Percentiles rank a stretch among this genome's conserved stretches.
These are phyloP conservation scores for Linaria vulgaris DNA, from an alignment of 257 asterid genomes.

Conservation along the genomic window DNA sequence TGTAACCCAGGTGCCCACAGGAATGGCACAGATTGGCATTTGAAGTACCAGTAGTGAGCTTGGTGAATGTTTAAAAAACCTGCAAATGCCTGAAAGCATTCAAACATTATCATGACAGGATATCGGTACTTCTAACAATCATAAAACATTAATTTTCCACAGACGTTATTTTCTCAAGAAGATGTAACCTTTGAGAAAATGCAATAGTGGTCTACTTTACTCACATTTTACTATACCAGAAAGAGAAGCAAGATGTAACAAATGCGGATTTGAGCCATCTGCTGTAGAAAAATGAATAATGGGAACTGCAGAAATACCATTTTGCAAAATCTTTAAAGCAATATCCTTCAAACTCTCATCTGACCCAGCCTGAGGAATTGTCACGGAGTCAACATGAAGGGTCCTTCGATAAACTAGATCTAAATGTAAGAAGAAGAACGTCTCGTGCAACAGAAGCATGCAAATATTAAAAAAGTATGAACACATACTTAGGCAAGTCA, in stretches of 20 bases:
- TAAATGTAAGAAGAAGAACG: slow-evolving; percentile 20
- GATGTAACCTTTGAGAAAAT: neutral
- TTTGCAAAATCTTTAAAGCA: slow-evolving; percentile 72
- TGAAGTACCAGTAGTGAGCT: slow-evolving; percentile 73
- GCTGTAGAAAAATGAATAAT: slow-evolving; percentile 61
- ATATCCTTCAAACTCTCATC: slow-evolving; percentile 82
- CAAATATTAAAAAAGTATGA: too few species aligned
- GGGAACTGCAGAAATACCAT: slow-evolving; percentile 75
- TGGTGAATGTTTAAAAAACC: slow-evolving; percentile 76
- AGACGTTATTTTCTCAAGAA: slow-evolving; percentile 10
- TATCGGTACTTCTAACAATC: too few species aligned
- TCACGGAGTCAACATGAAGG: slow-evolving; percentile 27
- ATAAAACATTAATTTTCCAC: slow-evolving; percentile 1
- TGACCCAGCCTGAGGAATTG: slow-evolving; percentile 79
- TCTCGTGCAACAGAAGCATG: neutral
- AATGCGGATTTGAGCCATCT: slow-evolving; percentile 72
- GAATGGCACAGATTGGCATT: slow-evolving; percentile 63
- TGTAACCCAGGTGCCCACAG: slow-evolving; percentile 92
- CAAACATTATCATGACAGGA: neutral
- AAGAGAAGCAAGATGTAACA: slow-evolving; percentile 86
- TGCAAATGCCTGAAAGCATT: slow-evolving; percentile 57
- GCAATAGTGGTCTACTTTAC: slow-evolving; percentile 18
- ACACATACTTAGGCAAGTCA: too few species aligned
- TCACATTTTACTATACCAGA: slow-evolving; percentile 80
- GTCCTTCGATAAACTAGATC: slow-evolving; percentile 11